Base-by-base conservation (phyloP, 1,139 yeast genomes). In the Yamadazyma conglobata region DNA sequence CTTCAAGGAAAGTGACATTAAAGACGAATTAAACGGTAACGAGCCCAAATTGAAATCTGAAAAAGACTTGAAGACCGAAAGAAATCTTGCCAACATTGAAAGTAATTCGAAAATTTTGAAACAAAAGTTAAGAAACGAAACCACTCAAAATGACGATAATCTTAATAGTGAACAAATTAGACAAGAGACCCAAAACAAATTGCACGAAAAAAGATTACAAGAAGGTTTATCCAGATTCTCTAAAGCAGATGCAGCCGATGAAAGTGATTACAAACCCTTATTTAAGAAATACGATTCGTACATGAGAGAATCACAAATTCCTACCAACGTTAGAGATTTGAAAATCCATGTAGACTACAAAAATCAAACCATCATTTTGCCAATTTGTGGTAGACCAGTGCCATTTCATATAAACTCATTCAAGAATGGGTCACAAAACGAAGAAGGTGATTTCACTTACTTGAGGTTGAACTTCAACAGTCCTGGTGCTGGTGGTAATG, bases 341-440 rank as follows among this genome's bases (percentile, higher is more conserved):
- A 80, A 81, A 53, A 79, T 91, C 39, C 91, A 84, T 50, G 89
- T 91, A 34, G 98, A 91, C 55, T 70, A 77, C 54, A 87, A 86
- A 50, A 76, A 84, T 38, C 96, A 88, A 58, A 86, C 97, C 1
- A 84, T 91, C 33, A 76, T 91, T 38, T 65, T 91, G 38, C 98
- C 98, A 30, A 84, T 91, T 39, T 78, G 83, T 48, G 98, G 98
- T 39, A 76, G 98, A 51, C 96, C 98, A 2, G 98, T 93, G 29
- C 98, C 98, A 17, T 89, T 91, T 70, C 98, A 91, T 56, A 88
- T 91, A 48, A 87, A 88, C 52, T 70, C 96, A 6, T 89, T 86
- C 60, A 91, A 89, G 54, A 89, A 87, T 56, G 97, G 96, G 29
- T 84, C 95, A 15, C 91, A 88, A 52, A 87, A 83, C 44, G 98